Conservation (phyloP, 208 protist genomes). For the Leishmania arabica region DNA sequence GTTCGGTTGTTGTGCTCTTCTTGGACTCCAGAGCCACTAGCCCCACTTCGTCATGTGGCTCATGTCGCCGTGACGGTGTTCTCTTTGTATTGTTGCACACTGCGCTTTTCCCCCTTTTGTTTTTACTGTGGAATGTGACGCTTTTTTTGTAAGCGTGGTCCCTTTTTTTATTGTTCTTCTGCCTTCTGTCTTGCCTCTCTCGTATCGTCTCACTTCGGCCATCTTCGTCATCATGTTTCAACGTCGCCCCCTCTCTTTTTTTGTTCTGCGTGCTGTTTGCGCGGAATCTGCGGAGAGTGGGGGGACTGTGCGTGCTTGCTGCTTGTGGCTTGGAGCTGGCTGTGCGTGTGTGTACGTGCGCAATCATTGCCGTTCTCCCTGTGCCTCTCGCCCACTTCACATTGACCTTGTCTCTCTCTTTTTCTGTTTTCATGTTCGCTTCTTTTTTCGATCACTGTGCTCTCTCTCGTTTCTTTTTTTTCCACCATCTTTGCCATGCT, state of each 20-base stretch:
- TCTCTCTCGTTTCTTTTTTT: background rate
- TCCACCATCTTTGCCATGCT: background rate
- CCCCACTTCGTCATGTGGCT: background rate
- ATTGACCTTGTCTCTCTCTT: background rate
- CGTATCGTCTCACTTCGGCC: background rate
- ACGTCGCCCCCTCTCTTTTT: background rate
- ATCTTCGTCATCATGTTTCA: background rate
- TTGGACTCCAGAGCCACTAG: background rate
- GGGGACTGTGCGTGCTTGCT: background rate
- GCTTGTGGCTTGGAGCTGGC: background rate
- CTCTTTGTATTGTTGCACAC: background rate
- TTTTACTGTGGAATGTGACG: background rate
- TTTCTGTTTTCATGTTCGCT: background rate
- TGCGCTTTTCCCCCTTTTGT: background rate
- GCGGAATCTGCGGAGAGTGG: background rate
- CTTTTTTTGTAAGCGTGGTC: background rate
- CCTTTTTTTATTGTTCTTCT: background rate
- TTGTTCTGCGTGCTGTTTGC: background rate
- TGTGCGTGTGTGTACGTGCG: background rate
- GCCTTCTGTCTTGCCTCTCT: background rate
- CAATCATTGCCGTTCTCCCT: background rate
- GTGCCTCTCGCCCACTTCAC: background rate
- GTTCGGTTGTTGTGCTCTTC: background rate
- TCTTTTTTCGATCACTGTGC: background rate
- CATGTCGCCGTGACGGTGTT: background rate